phyloP scores from a whole-genome alignment of 2,329 filamentous ascomycete genomes.

The Parasarocladium wereldwijsianum region DNA sequence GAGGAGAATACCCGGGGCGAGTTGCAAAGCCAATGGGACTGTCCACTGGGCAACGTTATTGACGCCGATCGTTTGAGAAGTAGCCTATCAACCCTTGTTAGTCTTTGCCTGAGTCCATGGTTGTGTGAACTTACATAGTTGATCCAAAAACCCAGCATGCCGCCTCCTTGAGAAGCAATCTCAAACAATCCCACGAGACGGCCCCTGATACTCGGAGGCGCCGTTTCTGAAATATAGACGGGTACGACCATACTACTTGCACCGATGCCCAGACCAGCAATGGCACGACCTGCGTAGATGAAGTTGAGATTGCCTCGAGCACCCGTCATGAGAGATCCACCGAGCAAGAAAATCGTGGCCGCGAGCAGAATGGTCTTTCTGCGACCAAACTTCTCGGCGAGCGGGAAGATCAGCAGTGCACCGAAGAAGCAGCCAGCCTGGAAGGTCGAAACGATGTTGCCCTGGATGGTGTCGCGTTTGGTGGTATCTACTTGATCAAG shows the following conservation, averaged over 20 bases:
- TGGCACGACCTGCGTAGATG: slow-evolving; percentile 32
- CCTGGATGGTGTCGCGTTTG: slow-evolving; percentile 17
- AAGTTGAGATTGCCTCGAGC: slow-evolving; percentile 17
- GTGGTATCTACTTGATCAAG: slow-evolving; percentile 12
- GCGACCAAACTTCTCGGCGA: slow-evolving; percentile 31
- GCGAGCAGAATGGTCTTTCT: slow-evolving; percentile 29
- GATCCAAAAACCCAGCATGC: slow-evolving; percentile 25
- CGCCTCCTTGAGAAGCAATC: slow-evolving; percentile 16
- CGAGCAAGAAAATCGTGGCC: slow-evolving; percentile 23
- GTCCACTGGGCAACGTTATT: slow-evolving; percentile 22
- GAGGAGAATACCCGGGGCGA: slow-evolving; percentile 35
- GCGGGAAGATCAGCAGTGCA: slow-evolving; percentile 24
- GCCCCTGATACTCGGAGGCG: slow-evolving; percentile 34
- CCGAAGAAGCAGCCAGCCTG: slow-evolving; percentile 26
- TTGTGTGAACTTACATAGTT: slow-evolving; percentile 10
- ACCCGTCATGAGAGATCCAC: slow-evolving; percentile 19
- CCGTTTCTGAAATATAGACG: slow-evolving; percentile 25
- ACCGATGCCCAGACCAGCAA: slow-evolving; percentile 36
- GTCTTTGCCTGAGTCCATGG: background rate
- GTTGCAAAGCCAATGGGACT: slow-evolving; percentile 38
- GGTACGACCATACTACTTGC: slow-evolving; percentile 32
- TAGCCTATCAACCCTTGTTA: slow-evolving; percentile 3
- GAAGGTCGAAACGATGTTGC: slow-evolving; percentile 23
- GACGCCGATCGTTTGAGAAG: slow-evolving; percentile 15
- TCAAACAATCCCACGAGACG: slow-evolving; percentile 38